Evolutionary conservation across 2,329 filamentous ascomycete species (phyloP).

Genomic region (Thielaviopsis musarum): DNA sequence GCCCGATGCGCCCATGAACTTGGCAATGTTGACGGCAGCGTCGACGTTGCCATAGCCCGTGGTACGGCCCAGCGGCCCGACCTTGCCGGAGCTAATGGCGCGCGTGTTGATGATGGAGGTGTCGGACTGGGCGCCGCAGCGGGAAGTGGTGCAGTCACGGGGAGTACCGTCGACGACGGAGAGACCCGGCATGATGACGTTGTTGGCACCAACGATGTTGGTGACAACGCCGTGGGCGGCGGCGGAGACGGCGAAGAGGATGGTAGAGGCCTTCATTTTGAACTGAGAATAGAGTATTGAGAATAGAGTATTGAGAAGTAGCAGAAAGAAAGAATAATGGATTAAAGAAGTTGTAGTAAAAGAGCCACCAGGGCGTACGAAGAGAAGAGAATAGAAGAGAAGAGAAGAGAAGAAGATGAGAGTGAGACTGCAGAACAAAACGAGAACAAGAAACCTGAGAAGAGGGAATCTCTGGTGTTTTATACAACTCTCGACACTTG

Average conservation of each 20-base stretch:
- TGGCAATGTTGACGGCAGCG: constrained; percentile 36
- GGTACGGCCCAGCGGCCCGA: constrained; percentile 46
- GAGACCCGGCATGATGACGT: constrained; percentile 42
- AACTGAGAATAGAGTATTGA: background rate
- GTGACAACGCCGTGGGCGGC: constrained; percentile 43
- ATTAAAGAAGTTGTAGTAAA: background rate
- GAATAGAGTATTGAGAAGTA: background rate
- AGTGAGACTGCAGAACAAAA: background rate
- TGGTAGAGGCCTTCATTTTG: constrained; percentile 15
- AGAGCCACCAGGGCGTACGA: constrained; percentile 5
- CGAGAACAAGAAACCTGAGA: background rate
- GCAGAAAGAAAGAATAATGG: background rate
- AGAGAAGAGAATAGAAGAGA: constrained; percentile 3
- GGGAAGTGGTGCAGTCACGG: constrained; percentile 44
- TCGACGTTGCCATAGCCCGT: constrained; percentile 41
- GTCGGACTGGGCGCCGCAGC: constrained; percentile 49
- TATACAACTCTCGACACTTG: background rate
- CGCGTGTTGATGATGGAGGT: constrained; percentile 50
- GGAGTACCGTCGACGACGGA: constrained; percentile 47
- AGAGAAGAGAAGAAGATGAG: background rate
- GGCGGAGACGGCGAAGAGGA: constrained; percentile 30
- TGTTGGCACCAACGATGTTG: constrained; percentile 40
- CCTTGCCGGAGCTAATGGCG: constrained; percentile 36
- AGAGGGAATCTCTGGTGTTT: background rate
- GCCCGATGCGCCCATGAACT: constrained; percentile 37